Percentiles rank a stretch among this genome's conserved stretches.
phyloP scores from a whole-genome alignment of 176 grass and related monocot genomes.

The Elymus sibiricus region DNA sequence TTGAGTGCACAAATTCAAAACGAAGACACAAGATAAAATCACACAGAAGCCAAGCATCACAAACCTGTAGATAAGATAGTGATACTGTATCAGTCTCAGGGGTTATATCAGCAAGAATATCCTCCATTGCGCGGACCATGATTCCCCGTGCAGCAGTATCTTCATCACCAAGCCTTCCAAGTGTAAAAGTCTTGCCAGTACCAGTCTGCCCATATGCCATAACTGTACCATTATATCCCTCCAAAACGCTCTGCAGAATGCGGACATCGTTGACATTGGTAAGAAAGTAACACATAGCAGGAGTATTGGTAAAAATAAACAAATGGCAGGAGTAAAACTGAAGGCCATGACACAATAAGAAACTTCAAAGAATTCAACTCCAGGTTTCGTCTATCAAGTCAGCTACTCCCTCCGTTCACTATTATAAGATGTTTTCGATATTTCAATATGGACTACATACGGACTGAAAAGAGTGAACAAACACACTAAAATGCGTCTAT shows the following conservation, averaged over 20 bases:
- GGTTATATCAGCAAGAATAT: slow-evolving; percentile 87
- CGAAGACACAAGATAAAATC: background rate
- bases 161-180: slow-evolving; percentile 97
- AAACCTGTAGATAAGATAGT: slow-evolving; percentile 96
- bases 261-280: background rate
- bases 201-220: slow-evolving; percentile 99
- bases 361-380: background rate
- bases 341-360: background rate
- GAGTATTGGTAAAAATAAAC: slow-evolving; percentile 1
- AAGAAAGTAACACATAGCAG: slow-evolving; percentile 4
- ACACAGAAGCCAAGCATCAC: background rate
- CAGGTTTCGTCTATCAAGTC: slow-evolving; percentile 8
- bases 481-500: too few relatives aligned
- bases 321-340: slow-evolving; percentile 7
- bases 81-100: slow-evolving; percentile 73
- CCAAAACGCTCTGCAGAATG: slow-evolving; percentile 84
- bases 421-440: too few relatives aligned
- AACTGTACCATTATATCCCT: slow-evolving; percentile 97
- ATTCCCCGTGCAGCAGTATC: slow-evolving; percentile 93
- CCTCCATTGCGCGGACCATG: slow-evolving; percentile 99
- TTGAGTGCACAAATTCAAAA: background rate
- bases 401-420: background rate
- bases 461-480: too few relatives aligned
- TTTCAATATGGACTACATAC: too few relatives aligned
- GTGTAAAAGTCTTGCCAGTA: slow-evolving; percentile 99